These are phyloP conservation scores for Dioszegia aurantiaca DNA, from an alignment of 768 basidiomycete species.

Conservation along the genomic window DNA sequence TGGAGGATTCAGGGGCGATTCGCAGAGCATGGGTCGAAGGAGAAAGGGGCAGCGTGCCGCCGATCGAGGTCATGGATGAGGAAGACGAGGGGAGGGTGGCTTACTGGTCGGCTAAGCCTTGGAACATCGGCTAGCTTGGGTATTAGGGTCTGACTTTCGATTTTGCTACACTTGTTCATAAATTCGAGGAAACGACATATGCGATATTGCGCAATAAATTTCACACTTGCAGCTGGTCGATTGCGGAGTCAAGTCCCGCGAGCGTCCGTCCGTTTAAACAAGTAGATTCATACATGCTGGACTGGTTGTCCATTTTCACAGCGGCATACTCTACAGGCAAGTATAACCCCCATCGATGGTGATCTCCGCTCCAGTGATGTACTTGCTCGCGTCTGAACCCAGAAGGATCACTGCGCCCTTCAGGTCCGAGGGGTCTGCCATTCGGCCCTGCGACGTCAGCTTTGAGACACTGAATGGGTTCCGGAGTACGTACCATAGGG, in stretches of 20 bases:
- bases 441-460: slow-evolving; percentile 58
- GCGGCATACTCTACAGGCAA: slow-evolving; percentile 38
- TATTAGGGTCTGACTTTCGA: not conserved
- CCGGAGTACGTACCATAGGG: slow-evolving; percentile 39
- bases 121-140: not conserved
- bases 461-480: too few species aligned
- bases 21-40: slow-evolving; percentile 11
- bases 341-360: slow-evolving; percentile 86
- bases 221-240: too few species aligned
- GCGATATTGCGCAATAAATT: too few species aligned
- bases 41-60: slow-evolving; percentile 7
- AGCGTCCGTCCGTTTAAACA: too few species aligned
- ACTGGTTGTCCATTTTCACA: too few species aligned
- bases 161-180: slow-evolving; percentile 9
- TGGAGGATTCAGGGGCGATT: slow-evolving; percentile 16
- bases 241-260: too few species aligned
- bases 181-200: too few species aligned
- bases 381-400: slow-evolving; percentile 81
- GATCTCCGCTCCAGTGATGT: slow-evolving; percentile 71
- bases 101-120: slow-evolving; percentile 12
- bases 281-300: too few species aligned
- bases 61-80: slow-evolving; percentile 25
- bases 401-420: slow-evolving; percentile 84
- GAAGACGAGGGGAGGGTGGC: slow-evolving; percentile 20
- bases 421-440: slow-evolving; percentile 90